These are phyloP conservation scores for Ashbya aceris DNA, from an alignment of 1,139 yeast genomes.

Conservation along the genomic window DNA sequence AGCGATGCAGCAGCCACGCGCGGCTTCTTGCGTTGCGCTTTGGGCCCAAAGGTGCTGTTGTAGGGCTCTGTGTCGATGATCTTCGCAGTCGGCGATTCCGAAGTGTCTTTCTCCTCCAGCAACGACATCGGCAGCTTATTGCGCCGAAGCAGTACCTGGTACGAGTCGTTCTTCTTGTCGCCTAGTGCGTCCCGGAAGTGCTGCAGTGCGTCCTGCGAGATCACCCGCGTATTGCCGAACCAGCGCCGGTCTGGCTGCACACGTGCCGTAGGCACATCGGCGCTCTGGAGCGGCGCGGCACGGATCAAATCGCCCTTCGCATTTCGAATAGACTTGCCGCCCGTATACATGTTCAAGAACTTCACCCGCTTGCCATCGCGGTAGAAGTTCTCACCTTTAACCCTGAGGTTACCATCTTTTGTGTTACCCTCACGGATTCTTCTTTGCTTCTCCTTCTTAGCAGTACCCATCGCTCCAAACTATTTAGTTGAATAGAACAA, in stretches of 20 bases:
- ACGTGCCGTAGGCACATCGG: slow-evolving; percentile 83
- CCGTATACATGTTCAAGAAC: slow-evolving; percentile 84
- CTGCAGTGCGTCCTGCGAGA: slow-evolving; percentile 89
- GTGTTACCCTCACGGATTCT: slow-evolving; percentile 73
- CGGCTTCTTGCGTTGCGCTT: slow-evolving; percentile 88
- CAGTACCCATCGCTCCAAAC: slow-evolving; percentile 63
- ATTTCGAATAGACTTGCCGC: slow-evolving; percentile 80
- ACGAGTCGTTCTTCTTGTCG: slow-evolving; percentile 75
- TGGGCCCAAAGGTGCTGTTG: slow-evolving; percentile 82
- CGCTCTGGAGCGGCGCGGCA: slow-evolving; percentile 84
- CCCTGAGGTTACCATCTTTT: slow-evolving; percentile 84
- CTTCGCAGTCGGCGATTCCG: slow-evolving; percentile 66
- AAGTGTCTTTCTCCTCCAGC: slow-evolving; percentile 70
- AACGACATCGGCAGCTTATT: slow-evolving; percentile 95
- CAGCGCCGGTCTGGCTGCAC: slow-evolving; percentile 94
- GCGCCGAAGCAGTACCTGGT: slow-evolving; percentile 78
- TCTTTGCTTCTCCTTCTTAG: slow-evolving; percentile 83
- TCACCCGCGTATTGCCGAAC: slow-evolving; percentile 97
- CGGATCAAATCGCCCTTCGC: slow-evolving; percentile 77
- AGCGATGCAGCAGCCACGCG: slow-evolving; percentile 66
- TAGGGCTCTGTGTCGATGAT: slow-evolving; percentile 85
- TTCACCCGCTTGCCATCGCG: slow-evolving; percentile 89
- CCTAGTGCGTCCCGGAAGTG: slow-evolving; percentile 95
- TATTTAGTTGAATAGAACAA: neutral
- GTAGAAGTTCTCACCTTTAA: slow-evolving; percentile 95